Evolutionary conservation across 2,329 filamentous ascomycete genomes (phyloP).

Genomic region (Exophiala aquamarina): DNA sequence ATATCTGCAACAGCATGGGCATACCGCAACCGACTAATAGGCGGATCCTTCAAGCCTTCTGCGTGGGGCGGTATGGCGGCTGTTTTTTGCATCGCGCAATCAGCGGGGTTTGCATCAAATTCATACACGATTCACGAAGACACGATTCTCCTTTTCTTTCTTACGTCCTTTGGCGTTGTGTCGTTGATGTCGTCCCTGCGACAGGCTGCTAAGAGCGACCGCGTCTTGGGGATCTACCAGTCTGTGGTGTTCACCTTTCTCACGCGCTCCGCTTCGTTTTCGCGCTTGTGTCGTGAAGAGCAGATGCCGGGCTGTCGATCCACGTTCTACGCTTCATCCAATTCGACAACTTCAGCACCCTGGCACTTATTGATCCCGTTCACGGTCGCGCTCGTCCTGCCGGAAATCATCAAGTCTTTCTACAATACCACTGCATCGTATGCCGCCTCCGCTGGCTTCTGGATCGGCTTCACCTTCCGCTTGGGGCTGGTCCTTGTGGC

Average conservation of each 20-base stretch:
- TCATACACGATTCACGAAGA: constrained; percentile 99
- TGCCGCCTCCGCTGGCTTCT: constrained; percentile 78
- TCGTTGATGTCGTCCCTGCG: constrained; percentile 73
- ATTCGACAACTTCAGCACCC: constrained; percentile 85
- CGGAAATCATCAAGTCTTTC: constrained; percentile 74
- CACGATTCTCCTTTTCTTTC: constrained; percentile 86
- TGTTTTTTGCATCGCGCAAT: constrained; percentile 79
- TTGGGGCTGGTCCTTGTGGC: constrained; percentile 72
- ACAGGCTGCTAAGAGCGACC: constrained; percentile 65
- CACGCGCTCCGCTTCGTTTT: constrained; percentile 78
- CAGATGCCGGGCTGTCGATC: constrained; percentile 97
- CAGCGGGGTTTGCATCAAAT: constrained; percentile 93
- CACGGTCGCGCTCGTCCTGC: constrained; percentile 65
- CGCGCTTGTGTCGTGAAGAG: constrained; percentile 91
- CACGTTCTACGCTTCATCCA: constrained; percentile 90
- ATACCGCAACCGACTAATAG: constrained; percentile 7
- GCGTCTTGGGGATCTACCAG: constrained; percentile 78
- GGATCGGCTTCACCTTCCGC: constrained; percentile 74
- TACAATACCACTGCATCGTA: constrained; percentile 81
- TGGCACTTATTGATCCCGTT: constrained; percentile 83
- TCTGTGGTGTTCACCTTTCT: constrained; percentile 79
- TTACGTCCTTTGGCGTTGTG: constrained; percentile 81
- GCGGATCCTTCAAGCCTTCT: constrained; percentile 61
- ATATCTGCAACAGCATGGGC: constrained; percentile 34
- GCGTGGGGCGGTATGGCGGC: constrained; percentile 88